These are phyloP conservation scores for Ajuga reptans DNA, from an alignment of 305 asterid species.

Conservation along the genomic window DNA sequence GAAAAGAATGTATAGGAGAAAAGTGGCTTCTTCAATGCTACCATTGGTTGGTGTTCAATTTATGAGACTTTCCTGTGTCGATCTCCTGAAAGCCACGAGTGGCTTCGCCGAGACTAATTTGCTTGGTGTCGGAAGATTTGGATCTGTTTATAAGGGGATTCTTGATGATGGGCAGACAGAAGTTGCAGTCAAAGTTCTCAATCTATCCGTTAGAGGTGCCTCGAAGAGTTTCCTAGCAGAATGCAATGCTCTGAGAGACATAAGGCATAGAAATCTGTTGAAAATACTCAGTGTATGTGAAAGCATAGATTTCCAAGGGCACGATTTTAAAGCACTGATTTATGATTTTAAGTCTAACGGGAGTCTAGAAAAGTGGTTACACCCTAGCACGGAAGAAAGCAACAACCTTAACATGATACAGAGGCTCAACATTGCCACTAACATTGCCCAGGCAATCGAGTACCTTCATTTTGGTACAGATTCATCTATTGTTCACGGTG, in stretches of 20 bases:
- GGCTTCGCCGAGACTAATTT: not conserved
- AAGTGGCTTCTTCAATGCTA: not conserved
- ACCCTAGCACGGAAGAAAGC: not conserved
- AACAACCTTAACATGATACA: not conserved
- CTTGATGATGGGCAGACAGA: not conserved
- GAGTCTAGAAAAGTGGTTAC: not conserved
- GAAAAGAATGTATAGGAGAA: not conserved
- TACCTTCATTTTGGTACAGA: not conserved
- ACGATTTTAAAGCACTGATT: not conserved
- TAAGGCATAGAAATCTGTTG: not conserved
- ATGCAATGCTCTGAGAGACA: not conserved
- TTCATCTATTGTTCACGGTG: not conserved
- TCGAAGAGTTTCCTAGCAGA: constrained; percentile 14
- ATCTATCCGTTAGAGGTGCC: constrained; percentile 23
- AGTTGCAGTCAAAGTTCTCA: constrained; percentile 23
- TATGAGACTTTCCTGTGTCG: not conserved
- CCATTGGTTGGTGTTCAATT: not conserved
- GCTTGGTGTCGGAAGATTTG: not conserved
- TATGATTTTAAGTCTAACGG: not conserved
- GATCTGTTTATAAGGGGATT: not conserved
- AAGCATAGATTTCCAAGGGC: constrained; percentile 3
- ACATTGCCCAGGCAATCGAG: not conserved
- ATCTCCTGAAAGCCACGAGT: not conserved
- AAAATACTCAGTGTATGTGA: constrained; percentile 7
- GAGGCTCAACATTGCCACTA: not conserved